A percentile compares a stretch with the other conserved stretches of the same genome.
Conservation (phyloP, 1,139 yeast species). For the Yamadazyma friedrichii region DNA sequence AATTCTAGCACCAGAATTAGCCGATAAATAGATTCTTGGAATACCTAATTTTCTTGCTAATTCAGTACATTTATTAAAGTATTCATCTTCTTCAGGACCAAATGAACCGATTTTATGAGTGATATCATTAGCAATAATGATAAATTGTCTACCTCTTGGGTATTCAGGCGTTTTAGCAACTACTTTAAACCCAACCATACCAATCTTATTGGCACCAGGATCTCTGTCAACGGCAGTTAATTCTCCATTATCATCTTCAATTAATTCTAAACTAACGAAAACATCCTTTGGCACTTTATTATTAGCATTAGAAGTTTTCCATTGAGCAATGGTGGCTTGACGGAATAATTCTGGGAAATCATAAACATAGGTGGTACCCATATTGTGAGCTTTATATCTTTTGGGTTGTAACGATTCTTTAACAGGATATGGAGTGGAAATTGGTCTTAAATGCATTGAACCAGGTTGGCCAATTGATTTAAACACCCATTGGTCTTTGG, state of each 20-base stretch:
- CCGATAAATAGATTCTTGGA: slow-evolving; percentile 93
- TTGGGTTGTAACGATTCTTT: slow-evolving; percentile 98
- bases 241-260: slow-evolving; percentile 73
- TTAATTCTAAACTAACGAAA: slow-evolving; percentile 77
- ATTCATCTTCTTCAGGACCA: slow-evolving; percentile 95
- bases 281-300: slow-evolving; percentile 72
- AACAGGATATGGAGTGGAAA: slow-evolving; percentile 94
- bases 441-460: slow-evolving; percentile 93
- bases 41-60: slow-evolving; percentile 86
- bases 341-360: slow-evolving; percentile 99
- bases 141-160: slow-evolving; percentile 92
- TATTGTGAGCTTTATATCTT: slow-evolving; percentile 95
- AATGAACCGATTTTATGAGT: slow-evolving; percentile 98
- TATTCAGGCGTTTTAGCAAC: slow-evolving; percentile 94
- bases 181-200: slow-evolving; percentile 96
- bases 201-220: slow-evolving; percentile 92
- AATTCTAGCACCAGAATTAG: slow-evolving; percentile 98
- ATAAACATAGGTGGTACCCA: slow-evolving; percentile 97
- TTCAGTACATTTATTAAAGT: slow-evolving; percentile 90
- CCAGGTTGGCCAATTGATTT: slow-evolving; percentile 94
- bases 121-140: slow-evolving; percentile 93
- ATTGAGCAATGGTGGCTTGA: slow-evolving; percentile 81
- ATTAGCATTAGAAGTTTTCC: slow-evolving; percentile 65
- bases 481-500: slow-evolving; percentile 95
- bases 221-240: slow-evolving; percentile 90